Percentiles rank a stretch among this genome's conserved stretches.
phyloP scores from a whole-genome alignment of 192 early-diverging fungal species.

The Mycoemilia scoparia region DNA sequence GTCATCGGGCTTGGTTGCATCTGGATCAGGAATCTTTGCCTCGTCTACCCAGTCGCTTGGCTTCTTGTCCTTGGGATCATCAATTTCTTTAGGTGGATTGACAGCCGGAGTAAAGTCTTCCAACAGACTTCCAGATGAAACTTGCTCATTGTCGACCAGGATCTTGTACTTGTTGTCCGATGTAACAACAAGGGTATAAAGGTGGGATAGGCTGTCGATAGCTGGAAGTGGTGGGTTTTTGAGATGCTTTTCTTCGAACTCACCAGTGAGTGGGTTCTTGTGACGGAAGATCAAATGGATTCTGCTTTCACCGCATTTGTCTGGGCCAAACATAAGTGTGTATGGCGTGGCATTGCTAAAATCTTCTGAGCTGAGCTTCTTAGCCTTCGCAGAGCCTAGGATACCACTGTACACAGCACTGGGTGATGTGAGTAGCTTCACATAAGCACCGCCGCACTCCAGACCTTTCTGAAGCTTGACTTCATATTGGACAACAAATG shows the following conservation, averaged over 20 bases:
- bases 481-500: slow-evolving; percentile 73
- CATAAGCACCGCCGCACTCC: slow-evolving; percentile 83
- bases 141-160: slow-evolving; percentile 48
- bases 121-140: slow-evolving; percentile 48
- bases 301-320: slow-evolving; percentile 85
- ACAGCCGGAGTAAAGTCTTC: slow-evolving; percentile 66
- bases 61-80: slow-evolving; percentile 58
- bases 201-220: slow-evolving; percentile 38
- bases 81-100: slow-evolving; percentile 72
- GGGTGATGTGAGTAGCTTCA: slow-evolving; percentile 57
- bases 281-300: slow-evolving; percentile 88
- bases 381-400: too few species aligned
- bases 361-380: slow-evolving; percentile 25
- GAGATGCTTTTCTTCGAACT: slow-evolving; percentile 75
- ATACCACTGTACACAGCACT: too few species aligned
- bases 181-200: slow-evolving; percentile 73
- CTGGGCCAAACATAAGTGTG: slow-evolving; percentile 85
- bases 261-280: slow-evolving; percentile 64
- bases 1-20: slow-evolving; percentile 53
- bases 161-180: slow-evolving; percentile 69
- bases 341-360: slow-evolving; percentile 76
- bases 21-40: slow-evolving; percentile 64
- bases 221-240: slow-evolving; percentile 46
- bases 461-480: slow-evolving; percentile 52
- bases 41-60: slow-evolving; percentile 78